Evolutionary conservation across 2,329 filamentous ascomycete genomes (phyloP), one percentile per base, ranked within the genome.

Genomic region (Exophiala sp.): DNA sequence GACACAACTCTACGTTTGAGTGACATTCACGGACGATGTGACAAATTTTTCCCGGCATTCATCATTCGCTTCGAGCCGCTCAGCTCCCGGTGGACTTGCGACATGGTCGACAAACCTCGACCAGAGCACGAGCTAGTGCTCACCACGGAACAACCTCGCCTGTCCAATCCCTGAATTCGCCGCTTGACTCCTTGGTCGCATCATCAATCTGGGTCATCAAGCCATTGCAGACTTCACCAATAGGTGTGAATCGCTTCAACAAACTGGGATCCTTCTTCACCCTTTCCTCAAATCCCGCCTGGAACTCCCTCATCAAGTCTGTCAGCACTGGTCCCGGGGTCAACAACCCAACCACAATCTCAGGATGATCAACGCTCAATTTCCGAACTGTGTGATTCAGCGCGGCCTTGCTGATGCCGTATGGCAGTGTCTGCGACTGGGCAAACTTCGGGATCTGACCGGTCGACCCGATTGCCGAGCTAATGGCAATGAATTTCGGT

Each of bases 401-500:
- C 11, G 46, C 52, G 6, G 52, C 42, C 20, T 55, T 55, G 35
- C 46, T 50, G 10, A 48, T 8, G 3, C 52, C 52, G 35, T 55
- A 55, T 14, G 52, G 24, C 12, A 54, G n/a, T 2, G 29, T 43
- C 16, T 39, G 18, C n/a, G n/a, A 62, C 7, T 36, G 41, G 2
- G 8, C 7, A 20, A 44, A 34, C 18, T 51, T 10, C 1, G 40
- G 33, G 32, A 45, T 29, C 12, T 14, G 20, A 3, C 16, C 20
- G 3, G 47, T 50, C 2, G 40, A 50, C 3, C 46, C 65, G 38
- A 66, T 58, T 4, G 57, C 59, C 7, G 63, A 65, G 11, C 53
- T 47, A 5, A 66, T 56, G 18, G 55, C 49, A 8, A 62, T 49
- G 29, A 62, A 52, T 38, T 66, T 65, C 3, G 64, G 54, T 3